Conservation (phyloP, 2,329 filamentous ascomycete species). For the Teratosphaeria destructans region DNA sequence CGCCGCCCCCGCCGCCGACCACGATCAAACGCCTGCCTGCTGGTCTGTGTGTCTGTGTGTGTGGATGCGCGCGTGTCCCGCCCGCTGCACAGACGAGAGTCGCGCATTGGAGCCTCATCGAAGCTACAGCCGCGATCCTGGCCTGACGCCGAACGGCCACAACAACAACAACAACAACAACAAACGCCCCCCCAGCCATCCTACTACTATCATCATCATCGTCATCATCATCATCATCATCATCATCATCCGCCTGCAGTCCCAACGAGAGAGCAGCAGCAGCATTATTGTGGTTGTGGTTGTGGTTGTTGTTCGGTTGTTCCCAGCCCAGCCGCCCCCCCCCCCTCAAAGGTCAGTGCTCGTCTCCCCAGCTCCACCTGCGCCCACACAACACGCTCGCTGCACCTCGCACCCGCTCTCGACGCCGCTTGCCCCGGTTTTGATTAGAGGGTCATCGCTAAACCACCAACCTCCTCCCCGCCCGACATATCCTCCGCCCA, state of each 20-base stretch:
- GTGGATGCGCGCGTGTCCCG: neutral
- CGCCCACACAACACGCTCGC: too few species aligned
- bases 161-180: too few species aligned
- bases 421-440: slow-evolving; percentile 2
- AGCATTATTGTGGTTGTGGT: too few species aligned
- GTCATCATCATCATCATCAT: too few species aligned
- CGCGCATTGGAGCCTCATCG: neutral
- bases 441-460: slow-evolving; percentile 7
- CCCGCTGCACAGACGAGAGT: slow-evolving; percentile 1
- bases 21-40: neutral
- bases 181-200: neutral
- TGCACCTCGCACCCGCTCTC: neutral
- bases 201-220: too few species aligned
- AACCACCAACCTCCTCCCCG: slow-evolving; percentile 20
- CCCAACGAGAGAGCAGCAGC: neutral
- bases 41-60: neutral
- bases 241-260: neutral
- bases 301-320: neutral
- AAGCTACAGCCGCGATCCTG: neutral
- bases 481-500: slow-evolving; percentile 16
- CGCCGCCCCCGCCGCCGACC: neutral
- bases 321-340: neutral
- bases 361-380: neutral
- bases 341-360: neutral
- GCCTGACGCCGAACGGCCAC: neutral